Base-by-base conservation (phyloP, 305 asterid species). In the Euphrasia arctica region DNA sequence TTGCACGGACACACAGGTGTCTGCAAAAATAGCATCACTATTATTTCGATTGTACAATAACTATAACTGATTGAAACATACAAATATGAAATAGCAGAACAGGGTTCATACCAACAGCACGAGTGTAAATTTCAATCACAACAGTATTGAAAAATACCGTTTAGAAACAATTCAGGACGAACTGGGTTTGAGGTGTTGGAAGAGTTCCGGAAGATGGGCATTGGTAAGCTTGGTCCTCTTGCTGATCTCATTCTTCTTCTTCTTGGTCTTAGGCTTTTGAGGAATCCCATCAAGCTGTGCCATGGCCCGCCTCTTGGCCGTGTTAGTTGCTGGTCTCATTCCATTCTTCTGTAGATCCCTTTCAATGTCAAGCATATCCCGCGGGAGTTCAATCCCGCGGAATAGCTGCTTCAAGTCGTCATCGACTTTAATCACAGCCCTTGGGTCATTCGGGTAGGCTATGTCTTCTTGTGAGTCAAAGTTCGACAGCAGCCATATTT, bases 191-290 rank as follows among this genome's bases (percentile, higher is more conserved):
- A 85, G 89, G 51, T 70, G 72, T 71, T 80, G 63, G 75, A 93
- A 93, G 55, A 93, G 97, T 63, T 93, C 92, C 0, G 95, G 96
- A 77, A 93, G 96, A 31, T 93, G 95, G 43, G 90, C 80, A 63
- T 90, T 93, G 41, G 98, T 93, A 64, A 93, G 95, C 85, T 90
- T 92, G 43, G 97, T 90, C 90, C 97, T 90, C 77, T 84, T 93
- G 88, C 88, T 85, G 71, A 90, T 86, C 75, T 86, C 95, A 5
- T 78, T 78, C 83, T 90, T 86, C 94, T 92, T 92, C 85, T 84
- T 93, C 85, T 91, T 91, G 29, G 84, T 58, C 80, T 90, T 86
- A 41, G 87, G 75, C 72, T 86, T 88, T 50, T 79, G 82, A 34
- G 69, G 66, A 67, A 86, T 73, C 60, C 97, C 98, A 29, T 82